Percentiles rank a stretch among this genome's conserved stretches.
These are phyloP conservation scores for Plasmodium gonderi DNA, from an alignment of 169 alveolate genomes.

Conservation along the genomic window DNA sequence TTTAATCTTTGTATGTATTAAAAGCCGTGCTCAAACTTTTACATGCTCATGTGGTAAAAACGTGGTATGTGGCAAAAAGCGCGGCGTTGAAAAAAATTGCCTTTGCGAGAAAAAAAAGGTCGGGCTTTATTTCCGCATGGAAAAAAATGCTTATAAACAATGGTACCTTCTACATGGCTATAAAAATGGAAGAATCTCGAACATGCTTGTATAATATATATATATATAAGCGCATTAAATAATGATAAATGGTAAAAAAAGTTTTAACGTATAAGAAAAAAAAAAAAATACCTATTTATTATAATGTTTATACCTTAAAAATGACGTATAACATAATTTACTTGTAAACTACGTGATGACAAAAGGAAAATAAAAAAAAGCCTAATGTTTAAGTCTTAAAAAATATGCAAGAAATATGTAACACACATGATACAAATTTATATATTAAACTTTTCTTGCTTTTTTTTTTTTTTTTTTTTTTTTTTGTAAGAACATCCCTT, in stretches of 20 bases:
- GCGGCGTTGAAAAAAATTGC: not conserved
- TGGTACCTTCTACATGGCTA: not conserved
- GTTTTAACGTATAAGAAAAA: not conserved
- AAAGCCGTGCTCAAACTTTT: too few relatives aligned
- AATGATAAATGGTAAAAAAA: not conserved
- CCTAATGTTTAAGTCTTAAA: not conserved
- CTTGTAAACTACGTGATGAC: not conserved
- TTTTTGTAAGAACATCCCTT: not conserved
- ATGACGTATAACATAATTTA: not conserved
- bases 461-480: not conserved
- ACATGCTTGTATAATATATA: not conserved
- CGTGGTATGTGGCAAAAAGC: not conserved
- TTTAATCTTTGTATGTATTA: too few relatives aligned
- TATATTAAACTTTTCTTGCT: too few relatives aligned
- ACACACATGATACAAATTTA: too few relatives aligned
- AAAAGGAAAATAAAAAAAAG: not conserved
- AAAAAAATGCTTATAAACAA: not conserved
- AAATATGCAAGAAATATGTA: not conserved
- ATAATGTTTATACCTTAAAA: not conserved
- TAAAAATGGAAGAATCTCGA: not conserved
- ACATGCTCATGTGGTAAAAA: not conserved
- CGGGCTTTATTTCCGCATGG: too few relatives aligned
- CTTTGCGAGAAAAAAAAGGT: not conserved
- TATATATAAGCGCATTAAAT: not conserved
- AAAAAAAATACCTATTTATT: not conserved